Conservation (phyloP, 805 yeast genomes). For the Saccharomyces mikatae region DNA sequence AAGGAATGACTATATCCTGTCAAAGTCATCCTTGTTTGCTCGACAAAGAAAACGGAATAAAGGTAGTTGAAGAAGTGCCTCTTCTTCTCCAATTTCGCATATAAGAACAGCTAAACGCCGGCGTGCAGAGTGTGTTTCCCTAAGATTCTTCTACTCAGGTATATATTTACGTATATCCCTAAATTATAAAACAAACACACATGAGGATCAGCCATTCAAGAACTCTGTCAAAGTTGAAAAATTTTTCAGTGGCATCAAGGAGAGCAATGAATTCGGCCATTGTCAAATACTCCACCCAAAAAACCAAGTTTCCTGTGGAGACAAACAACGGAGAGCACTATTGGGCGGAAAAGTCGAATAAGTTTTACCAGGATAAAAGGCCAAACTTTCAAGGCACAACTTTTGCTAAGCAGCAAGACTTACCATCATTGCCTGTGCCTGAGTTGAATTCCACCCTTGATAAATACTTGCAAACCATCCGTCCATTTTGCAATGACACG, state of each 20-base stretch:
- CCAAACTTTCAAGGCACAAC: constrained; percentile 50
- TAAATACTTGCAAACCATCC: constrained; percentile 62
- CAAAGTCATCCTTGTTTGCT: neutral
- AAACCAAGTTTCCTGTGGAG: constrained; percentile 13
- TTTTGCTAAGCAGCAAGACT: constrained; percentile 58
- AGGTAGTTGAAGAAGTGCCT: neutral
- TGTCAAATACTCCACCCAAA: neutral
- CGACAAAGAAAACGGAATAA: neutral
- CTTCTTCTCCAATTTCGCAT: neutral
- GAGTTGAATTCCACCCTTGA: constrained; percentile 59
- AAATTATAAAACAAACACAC: neutral
- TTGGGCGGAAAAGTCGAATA: constrained; percentile 18
- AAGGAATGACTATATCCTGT: neutral
- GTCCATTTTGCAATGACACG: constrained; percentile 51
- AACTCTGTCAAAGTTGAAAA: neutral
- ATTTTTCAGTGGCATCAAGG: neutral
- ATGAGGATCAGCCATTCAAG: neutral
- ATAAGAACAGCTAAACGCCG: neutral
- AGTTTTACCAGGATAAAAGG: constrained; percentile 15
- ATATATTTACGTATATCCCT: neutral
- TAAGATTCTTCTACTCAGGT: neutral
- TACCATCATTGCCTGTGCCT: constrained; percentile 88
- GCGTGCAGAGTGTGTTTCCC: neutral
- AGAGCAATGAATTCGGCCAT: neutral
- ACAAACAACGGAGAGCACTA: constrained; percentile 24